Conservation (phyloP, 2,329 filamentous ascomycete genomes). For the Passalora sequoiae region DNA sequence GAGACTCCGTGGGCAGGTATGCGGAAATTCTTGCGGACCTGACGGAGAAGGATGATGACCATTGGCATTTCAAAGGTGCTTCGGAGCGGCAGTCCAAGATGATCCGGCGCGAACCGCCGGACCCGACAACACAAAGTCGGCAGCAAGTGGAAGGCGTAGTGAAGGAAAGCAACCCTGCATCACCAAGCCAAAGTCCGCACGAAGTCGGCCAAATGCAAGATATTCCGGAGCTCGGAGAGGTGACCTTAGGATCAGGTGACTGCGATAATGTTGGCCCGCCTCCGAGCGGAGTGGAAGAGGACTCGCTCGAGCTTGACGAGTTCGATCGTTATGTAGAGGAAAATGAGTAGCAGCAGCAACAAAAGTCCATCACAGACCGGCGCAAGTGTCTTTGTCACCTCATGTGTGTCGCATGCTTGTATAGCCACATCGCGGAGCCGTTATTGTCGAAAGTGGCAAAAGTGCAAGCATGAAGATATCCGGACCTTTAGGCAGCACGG, state of each 20-base stretch:
- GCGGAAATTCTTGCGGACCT: not conserved
- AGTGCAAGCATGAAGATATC: no score
- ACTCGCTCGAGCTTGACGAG: slow-evolving; percentile 15
- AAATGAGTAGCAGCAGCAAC: slow-evolving; percentile 15
- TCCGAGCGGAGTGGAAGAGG: not conserved
- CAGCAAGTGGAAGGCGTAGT: no score
- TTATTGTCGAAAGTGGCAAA: no score
- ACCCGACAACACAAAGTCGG: no score
- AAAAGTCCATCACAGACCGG: not conserved
- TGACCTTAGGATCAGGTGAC: not conserved
- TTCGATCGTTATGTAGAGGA: slow-evolving; percentile 18
- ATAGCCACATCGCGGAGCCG: no score
- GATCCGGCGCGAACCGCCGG: no score
- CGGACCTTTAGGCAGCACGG: no score
- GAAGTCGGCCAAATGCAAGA: no score
- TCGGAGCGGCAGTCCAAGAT: no score
- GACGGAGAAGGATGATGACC: not conserved
- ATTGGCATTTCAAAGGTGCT: no score
- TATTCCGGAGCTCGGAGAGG: not conserved
- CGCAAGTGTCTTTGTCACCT: not conserved
- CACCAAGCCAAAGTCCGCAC: no score
- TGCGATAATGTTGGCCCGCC: not conserved
- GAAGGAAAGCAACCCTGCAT: no score
- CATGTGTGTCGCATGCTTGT: not conserved
- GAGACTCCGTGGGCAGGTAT: slow-evolving; percentile 13